Conservation (phyloP, 179 eudicot genomes). For the Patellifolia procumbens region DNA sequence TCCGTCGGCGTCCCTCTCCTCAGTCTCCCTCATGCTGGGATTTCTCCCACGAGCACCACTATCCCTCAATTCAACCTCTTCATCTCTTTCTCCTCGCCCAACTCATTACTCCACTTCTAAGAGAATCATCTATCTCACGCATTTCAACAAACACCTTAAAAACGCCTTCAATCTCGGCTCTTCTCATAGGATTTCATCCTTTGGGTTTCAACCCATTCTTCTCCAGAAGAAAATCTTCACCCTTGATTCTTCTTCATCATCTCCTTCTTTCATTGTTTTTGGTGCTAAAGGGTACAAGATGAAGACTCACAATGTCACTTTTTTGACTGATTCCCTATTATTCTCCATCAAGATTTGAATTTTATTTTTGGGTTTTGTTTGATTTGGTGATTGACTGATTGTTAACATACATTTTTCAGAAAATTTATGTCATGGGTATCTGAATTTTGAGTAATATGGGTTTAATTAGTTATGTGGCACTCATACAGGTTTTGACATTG, state of each 20-base stretch:
- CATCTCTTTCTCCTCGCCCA: conserved; percentile 13
- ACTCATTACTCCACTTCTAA: conserved; percentile 9
- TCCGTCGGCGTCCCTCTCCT: too few species aligned
- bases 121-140: conserved; percentile 35
- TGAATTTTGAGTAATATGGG: background rate
- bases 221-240: conserved; percentile 22
- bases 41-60: too few species aligned
- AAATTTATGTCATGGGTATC: background rate
- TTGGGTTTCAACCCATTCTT: conserved; percentile 38
- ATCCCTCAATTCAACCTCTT: conserved; percentile 7
- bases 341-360: too few species aligned
- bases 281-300: conserved; percentile 82
- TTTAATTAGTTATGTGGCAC: conserved; percentile 1
- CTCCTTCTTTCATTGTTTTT: conserved; percentile 51
- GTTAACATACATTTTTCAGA: background rate
- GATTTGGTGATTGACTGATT: too few species aligned
- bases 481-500: background rate
- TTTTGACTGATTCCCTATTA: background rate
- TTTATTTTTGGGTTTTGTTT: too few species aligned
- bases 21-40: too few species aligned
- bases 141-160: conserved; percentile 36
- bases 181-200: conserved; percentile 41
- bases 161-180: conserved; percentile 45
- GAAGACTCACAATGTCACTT: conserved; percentile 90
- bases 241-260: conserved; percentile 24